These are phyloP conservation scores for Xerocomus nothofagi DNA, from an alignment of 1,284 basidiomycete genomes.

Conservation along the genomic window DNA sequence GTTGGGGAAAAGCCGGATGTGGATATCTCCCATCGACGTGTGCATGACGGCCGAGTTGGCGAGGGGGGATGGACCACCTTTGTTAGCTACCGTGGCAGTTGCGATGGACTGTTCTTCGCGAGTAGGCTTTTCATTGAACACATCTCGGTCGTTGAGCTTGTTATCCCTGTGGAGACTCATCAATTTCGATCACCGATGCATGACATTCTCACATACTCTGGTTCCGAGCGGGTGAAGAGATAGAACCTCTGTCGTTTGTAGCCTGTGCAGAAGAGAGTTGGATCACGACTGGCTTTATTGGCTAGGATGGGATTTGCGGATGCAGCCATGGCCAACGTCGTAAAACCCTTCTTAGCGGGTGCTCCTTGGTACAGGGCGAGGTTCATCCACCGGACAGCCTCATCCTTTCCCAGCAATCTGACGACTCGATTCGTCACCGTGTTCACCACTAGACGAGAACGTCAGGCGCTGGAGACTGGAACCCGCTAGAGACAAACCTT, in stretches of 20 bases:
- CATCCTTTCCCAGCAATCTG: slow-evolving; percentile 91
- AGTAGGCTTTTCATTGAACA: slow-evolving; percentile 98
- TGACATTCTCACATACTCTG: slow-evolving; percentile 64
- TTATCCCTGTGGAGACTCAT: slow-evolving; percentile 58
- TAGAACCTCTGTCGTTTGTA: slow-evolving; percentile 96
- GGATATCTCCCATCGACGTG: slow-evolving; percentile 94
- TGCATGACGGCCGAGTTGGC: slow-evolving; percentile 87
- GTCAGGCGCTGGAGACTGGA: background rate
- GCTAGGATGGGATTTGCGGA: slow-evolving; percentile 94
- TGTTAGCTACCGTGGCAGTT: slow-evolving; percentile 53
- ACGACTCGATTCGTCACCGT: slow-evolving; percentile 92
- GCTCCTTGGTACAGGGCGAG: slow-evolving; percentile 91
- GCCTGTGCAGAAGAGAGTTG: slow-evolving; percentile 91
- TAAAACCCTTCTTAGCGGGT: slow-evolving; percentile 82
- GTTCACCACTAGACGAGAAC: slow-evolving; percentile 76
- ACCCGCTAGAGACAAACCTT: slow-evolving; percentile 54
- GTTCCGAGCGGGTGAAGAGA: slow-evolving; percentile 90
- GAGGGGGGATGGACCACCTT: slow-evolving; percentile 60
- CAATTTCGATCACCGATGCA: slow-evolving; percentile 1
- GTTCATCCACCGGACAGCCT: slow-evolving; percentile 89
- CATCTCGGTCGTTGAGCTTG: slow-evolving; percentile 88
- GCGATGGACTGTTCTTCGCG: slow-evolving; percentile 95
- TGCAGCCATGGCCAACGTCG: slow-evolving; percentile 90
- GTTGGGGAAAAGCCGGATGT: slow-evolving; percentile 86
- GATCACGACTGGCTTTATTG: slow-evolving; percentile 81